Percentiles rank a stretch among this genome's conserved stretches.
Evolutionary conservation across 2,329 filamentous ascomycete species (phyloP).

Genomic region (Drechslera avenae): DNA sequence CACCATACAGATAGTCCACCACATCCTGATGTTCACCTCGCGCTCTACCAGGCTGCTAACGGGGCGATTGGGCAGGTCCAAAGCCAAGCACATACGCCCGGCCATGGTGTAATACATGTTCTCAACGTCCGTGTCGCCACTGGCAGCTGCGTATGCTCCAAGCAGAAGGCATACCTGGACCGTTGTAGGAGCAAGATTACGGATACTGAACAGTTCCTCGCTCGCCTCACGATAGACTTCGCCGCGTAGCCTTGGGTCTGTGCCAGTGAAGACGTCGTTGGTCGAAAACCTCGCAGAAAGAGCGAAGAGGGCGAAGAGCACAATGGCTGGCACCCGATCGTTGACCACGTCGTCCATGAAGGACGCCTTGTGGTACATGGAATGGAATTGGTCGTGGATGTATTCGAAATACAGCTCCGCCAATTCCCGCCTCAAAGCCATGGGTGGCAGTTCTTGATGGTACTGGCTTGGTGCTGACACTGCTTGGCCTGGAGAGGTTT

Average conservation of each 20-base stretch:
- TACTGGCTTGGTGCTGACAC: conserved; percentile 11
- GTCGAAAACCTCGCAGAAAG: conserved; percentile 28
- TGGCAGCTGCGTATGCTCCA: conserved; percentile 31
- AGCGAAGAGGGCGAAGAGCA: conserved; percentile 29
- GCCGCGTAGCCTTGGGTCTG: conserved; percentile 24
- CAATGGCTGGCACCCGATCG: conserved; percentile 21
- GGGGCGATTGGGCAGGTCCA: conserved; percentile 28
- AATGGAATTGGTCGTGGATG: conserved; percentile 34
- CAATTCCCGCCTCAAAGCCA: conserved; percentile 22
- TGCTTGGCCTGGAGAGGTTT: not conserved
- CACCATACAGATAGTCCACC: conserved; percentile 35
- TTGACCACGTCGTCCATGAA: conserved; percentile 26
- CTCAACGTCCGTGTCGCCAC: conserved; percentile 31
- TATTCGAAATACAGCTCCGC: conserved; percentile 32
- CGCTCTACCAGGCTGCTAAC: conserved; percentile 27
- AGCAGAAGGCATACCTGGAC: conserved; percentile 28
- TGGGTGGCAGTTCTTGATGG: conserved; percentile 17
- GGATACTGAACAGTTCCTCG: conserved; percentile 26
- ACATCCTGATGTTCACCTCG: conserved; percentile 32
- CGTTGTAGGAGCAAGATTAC: conserved; percentile 22
- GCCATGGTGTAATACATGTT: conserved; percentile 31
- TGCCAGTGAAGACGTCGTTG: conserved; percentile 17
- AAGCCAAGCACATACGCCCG: conserved; percentile 28
- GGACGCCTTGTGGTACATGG: conserved; percentile 28
- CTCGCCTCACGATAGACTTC: conserved; percentile 23